These are phyloP conservation scores for Trichoderma arundinaceum DNA, from an alignment of 2,329 filamentous ascomycete genomes.

Conservation along the genomic window DNA sequence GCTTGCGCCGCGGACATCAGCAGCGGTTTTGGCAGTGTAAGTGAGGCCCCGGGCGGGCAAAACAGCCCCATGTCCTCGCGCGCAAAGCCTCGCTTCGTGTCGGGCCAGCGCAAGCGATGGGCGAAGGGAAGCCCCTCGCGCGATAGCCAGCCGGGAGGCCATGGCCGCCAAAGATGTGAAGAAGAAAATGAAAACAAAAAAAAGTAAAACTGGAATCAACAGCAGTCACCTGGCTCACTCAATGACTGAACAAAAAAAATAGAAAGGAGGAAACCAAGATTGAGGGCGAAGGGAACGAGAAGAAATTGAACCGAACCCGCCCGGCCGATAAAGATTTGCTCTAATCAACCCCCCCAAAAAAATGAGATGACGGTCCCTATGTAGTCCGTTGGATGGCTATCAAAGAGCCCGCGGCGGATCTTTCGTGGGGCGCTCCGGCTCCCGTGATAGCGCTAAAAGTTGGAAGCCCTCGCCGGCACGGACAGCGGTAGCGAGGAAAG, in stretches of 20 bases:
- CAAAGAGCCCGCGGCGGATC: constrained; percentile 24
- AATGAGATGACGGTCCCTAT: constrained; percentile 17
- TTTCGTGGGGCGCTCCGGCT: constrained; percentile 22
- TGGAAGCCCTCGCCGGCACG: constrained; percentile 14
- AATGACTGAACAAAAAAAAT: neutral
- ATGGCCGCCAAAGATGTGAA: constrained; percentile 32
- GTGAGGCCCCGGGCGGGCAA: constrained; percentile 32
- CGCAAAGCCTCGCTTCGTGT: constrained; percentile 28
- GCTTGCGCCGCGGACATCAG: constrained; percentile 22
- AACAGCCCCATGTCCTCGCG: constrained; percentile 18
- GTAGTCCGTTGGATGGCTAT: constrained; percentile 8
- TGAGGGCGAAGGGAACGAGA: neutral
- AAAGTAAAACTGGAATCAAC: neutral
- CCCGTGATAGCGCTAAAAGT: constrained; percentile 22
- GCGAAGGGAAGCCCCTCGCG: constrained; percentile 36
- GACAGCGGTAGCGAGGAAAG: neutral
- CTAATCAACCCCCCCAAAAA: constrained; percentile 10
- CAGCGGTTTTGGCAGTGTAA: constrained; percentile 32
- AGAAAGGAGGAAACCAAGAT: neutral
- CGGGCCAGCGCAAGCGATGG: constrained; percentile 33
- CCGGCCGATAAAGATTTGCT: constrained; percentile 25
- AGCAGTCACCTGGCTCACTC: constrained; percentile 6
- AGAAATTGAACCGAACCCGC: constrained; percentile 19
- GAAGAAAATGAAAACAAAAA: neutral
- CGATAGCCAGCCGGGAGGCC: constrained; percentile 40